Evolutionary conservation across 192 early-diverging fungal genomes (phyloP), one percentile per base, ranked within the genome.

Genomic region (Helicostylum pulchrum): DNA sequence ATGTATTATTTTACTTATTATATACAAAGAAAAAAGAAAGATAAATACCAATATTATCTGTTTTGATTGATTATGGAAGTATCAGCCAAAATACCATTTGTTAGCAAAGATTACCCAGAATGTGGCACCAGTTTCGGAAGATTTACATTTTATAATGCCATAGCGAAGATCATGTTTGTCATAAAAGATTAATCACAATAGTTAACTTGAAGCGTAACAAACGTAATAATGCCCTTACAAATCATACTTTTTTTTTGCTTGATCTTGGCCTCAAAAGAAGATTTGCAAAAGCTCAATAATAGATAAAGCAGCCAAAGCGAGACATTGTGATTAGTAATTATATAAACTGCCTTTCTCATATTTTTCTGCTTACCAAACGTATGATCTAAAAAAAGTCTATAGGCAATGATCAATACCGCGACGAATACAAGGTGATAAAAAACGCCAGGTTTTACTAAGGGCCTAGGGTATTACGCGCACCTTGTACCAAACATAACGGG

Each of bases 401-500:
- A 49, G 48, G 48, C 48, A 53, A 30, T 53, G 21, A 53, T 26
- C 52, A 53, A 56, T 39, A 39, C 31, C 54, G 34, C 42, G 54
- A 56, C 42, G n/a, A 56, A 56, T 39, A 56, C 54, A 56, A 56
- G 34, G 34, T 17, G 54, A 39, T 39, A 39, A 56, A 53, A 56
- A 56, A 56, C 34, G 42, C n/a, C 15, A 56, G 54, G 54, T 39
- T 56, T 56, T 56, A 56, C 54, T 56, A 34, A 56, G 54, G 54
- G 54, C 31, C 54, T 56, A 56, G 54, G 51, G 51, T 53, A 53
- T 56, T 56, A 56, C 54, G 34, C 54, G 34, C 34, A 56, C 54
- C 54, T 56, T 39, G 54, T 56, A 56, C 17, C 54, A 56, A 39
- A 56, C 54, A 56, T 56, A 56, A 39, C 34, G 54, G 54, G 54